Conservation (phyloP, 2,329 filamentous ascomycete genomes). For the Trichoderma sp. region DNA sequence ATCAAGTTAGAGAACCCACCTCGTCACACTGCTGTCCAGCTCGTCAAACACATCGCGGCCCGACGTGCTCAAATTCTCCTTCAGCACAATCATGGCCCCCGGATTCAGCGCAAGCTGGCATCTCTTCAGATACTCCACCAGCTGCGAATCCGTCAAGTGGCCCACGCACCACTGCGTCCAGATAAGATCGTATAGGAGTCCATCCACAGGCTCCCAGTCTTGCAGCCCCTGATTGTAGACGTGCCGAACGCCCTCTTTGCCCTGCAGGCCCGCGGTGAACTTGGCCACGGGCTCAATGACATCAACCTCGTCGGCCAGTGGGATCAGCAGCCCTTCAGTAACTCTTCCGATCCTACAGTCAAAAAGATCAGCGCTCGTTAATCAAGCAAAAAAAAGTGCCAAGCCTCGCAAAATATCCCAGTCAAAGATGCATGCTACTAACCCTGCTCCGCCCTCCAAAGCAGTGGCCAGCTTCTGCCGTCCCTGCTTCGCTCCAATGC, state of each 20-base stretch:
- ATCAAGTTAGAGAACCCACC: conserved; percentile 41
- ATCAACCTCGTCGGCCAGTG: conserved; percentile 72
- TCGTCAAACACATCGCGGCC: conserved; percentile 71
- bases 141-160: conserved; percentile 73
- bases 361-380: not conserved
- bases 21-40: conserved; percentile 74
- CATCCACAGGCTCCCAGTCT: conserved; percentile 58
- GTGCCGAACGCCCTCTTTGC: conserved; percentile 58
- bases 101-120: conserved; percentile 51
- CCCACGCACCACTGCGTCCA: conserved; percentile 93
- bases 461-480: conserved; percentile 35
- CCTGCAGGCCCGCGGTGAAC: conserved; percentile 67
- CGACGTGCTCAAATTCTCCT: conserved; percentile 69
- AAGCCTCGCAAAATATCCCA: not conserved
- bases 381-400: too few relatives aligned
- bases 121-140: conserved; percentile 66
- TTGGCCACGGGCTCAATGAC: conserved; percentile 82
- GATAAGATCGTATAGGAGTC: conserved; percentile 70
- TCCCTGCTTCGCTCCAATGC: conserved; percentile 43
- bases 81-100: conserved; percentile 41
- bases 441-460: conserved; percentile 47
- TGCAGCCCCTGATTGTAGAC: conserved; percentile 78
- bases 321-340: conserved; percentile 73
- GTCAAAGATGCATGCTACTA: conserved; percentile 24
- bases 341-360: conserved; percentile 72